These are phyloP conservation scores for Rhizoclosmatium globosum DNA, from an alignment of 192 early-diverging fungal genomes.

Conservation along the genomic window DNA sequence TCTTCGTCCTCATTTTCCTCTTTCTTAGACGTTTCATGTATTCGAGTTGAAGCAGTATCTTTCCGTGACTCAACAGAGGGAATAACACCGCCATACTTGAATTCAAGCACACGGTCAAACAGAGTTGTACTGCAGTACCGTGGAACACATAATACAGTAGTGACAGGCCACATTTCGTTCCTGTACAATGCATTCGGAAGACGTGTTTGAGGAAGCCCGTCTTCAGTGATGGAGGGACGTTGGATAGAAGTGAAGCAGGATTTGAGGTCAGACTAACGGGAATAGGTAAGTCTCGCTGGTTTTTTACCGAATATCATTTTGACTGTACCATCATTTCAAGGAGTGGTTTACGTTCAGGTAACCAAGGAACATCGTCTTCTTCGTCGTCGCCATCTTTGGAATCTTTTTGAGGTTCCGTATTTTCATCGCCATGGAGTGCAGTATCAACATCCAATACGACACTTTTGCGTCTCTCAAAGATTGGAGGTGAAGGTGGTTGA, in stretches of 20 bases:
- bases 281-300: background rate
- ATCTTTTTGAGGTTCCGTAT: no score
- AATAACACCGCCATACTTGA: background rate
- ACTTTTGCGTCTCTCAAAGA: background rate
- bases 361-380: background rate
- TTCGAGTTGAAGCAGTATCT: background rate
- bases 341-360: background rate
- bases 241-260: background rate
- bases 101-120: slow-evolving; percentile 33
- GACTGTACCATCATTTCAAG: background rate
- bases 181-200: slow-evolving; percentile 12
- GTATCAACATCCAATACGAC: background rate
- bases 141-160: slow-evolving; percentile 38
- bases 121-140: slow-evolving; percentile 42
- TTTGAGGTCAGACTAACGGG: background rate
- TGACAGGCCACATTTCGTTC: slow-evolving; percentile 43
- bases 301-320: background rate
- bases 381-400: background rate
- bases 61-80: background rate
- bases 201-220: background rate
- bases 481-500: no score
- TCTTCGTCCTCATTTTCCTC: background rate
- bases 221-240: background rate
- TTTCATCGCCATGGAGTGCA: background rate
- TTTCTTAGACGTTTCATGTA: background rate